Percentiles rank a stretch among this genome's conserved stretches.
Evolutionary conservation across 495 filamentous ascomycete genomes (phyloP).

Genomic region (Annulohypoxylon stygium): DNA sequence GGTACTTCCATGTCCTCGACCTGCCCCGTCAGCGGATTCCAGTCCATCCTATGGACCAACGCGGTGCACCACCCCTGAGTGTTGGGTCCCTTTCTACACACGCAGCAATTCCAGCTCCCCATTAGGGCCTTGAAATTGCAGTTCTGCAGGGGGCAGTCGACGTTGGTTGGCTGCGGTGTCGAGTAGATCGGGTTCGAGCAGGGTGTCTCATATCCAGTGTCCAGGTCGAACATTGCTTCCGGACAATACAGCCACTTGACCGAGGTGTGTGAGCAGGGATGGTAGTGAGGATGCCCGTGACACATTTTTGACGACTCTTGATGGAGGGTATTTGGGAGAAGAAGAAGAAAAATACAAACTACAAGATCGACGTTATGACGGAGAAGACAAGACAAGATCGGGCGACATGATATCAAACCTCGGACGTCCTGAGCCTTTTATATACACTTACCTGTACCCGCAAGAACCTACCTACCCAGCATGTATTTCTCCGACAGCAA

Average conservation of each 20-base stretch:
- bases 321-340: not conserved
- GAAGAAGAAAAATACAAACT: slow-evolving; percentile 10
- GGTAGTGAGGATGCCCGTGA: slow-evolving; percentile 59
- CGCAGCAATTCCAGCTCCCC: slow-evolving; percentile 60
- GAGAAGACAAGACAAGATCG: slow-evolving; percentile 10
- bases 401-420: slow-evolving; percentile 8
- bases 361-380: slow-evolving; percentile 23
- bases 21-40: slow-evolving; percentile 52
- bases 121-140: slow-evolving; percentile 57
- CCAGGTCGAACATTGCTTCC: slow-evolving; percentile 56
- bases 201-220: slow-evolving; percentile 58
- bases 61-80: slow-evolving; percentile 57
- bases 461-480: slow-evolving; percentile 13
- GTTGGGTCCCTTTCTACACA: slow-evolving; percentile 56
- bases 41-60: slow-evolving; percentile 48
- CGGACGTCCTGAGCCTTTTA: slow-evolving; percentile 40
- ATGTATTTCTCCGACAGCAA: slow-evolving; percentile 43
- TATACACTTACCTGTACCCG: slow-evolving; percentile 34
- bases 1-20: slow-evolving; percentile 54
- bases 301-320: slow-evolving; percentile 53
- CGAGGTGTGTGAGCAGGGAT: slow-evolving; percentile 59
- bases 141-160: slow-evolving; percentile 56
- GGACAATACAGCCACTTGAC: slow-evolving; percentile 61
- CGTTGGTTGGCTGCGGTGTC: slow-evolving; percentile 53
- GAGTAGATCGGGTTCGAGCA: slow-evolving; percentile 58